A percentile compares a stretch with the other conserved stretches of the same genome.
Evolutionary conservation across 345 rosid genomes (phyloP).

Genomic region (Lumnitzera littorea): DNA sequence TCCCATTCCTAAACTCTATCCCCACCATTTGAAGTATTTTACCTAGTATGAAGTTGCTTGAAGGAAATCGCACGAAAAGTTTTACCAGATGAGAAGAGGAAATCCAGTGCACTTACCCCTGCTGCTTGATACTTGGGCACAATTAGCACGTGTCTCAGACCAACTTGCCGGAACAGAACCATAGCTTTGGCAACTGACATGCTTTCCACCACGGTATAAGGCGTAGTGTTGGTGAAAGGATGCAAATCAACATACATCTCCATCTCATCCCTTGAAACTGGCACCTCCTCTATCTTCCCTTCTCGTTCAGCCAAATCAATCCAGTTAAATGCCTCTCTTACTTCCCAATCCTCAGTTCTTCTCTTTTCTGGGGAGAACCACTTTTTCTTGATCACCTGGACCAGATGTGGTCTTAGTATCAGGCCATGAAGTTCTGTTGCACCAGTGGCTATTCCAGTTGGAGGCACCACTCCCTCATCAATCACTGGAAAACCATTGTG

Average conservation of each 20-base stretch:
- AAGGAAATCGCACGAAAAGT: too few relatives aligned
- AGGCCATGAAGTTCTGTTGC: constrained; percentile 58
- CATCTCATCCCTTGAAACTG: constrained; percentile 67
- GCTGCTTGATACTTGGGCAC: constrained; percentile 66
- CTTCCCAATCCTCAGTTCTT: constrained; percentile 84
- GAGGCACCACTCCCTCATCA: constrained; percentile 38
- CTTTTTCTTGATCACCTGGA: constrained; percentile 64
- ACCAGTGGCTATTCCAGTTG: constrained; percentile 26
- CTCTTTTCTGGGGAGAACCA: constrained; percentile 74
- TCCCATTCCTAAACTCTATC: too few relatives aligned
- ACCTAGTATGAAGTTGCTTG: too few relatives aligned
- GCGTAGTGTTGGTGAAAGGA: constrained; percentile 84
- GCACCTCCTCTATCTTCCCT: constrained; percentile 55
- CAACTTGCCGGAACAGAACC: constrained; percentile 77
- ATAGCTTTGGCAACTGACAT: constrained; percentile 90
- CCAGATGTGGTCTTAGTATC: constrained; percentile 75
- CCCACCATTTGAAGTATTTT: too few relatives aligned
- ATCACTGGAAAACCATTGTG: constrained; percentile 72
- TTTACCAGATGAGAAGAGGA: background rate
- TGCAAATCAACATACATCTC: constrained; percentile 81
- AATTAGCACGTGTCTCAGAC: constrained; percentile 68
- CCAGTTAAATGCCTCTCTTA: constrained; percentile 64
- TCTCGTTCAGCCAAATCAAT: constrained; percentile 77
- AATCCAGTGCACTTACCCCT: constrained; percentile 45
- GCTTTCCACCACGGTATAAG: constrained; percentile 79